A percentile compares a stretch with the other conserved stretches of the same genome.
phyloP scores from a whole-genome alignment of 805 yeast genomes.

The Grigorovia transvaalensis region DNA sequence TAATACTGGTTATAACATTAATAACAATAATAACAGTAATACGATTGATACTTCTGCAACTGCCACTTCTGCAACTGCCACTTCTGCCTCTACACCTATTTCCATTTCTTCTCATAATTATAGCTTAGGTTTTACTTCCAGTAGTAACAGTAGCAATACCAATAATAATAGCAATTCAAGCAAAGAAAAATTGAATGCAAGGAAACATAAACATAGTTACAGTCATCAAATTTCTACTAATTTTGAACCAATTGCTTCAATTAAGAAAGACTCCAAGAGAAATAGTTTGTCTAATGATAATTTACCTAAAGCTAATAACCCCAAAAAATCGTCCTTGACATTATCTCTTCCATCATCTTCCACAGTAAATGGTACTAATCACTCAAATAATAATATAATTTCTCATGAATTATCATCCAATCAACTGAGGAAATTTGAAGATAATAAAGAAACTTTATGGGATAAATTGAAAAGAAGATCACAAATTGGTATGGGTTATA shows the following conservation, averaged over 20 bases:
- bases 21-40: not conserved
- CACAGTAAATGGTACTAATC: not conserved
- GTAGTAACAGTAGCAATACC: not conserved
- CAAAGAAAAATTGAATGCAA: not conserved
- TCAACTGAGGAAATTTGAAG: slow-evolving; percentile 9
- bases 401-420: not conserved
- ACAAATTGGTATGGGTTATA: slow-evolving; percentile 9
- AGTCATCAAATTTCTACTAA: not conserved
- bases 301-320: not conserved
- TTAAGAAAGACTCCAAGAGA: not conserved
- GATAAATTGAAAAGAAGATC: slow-evolving; percentile 22
- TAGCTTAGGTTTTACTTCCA: not conserved
- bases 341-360: not conserved
- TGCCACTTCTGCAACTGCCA: not conserved
- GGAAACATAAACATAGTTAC: not conserved
- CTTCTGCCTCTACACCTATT: not conserved
- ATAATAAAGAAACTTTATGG: slow-evolving; percentile 23
- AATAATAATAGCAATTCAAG: not conserved
- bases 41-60: not conserved
- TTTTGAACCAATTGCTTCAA: not conserved
- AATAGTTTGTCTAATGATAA: slow-evolving; percentile 3
- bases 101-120: slow-evolving; percentile 2
- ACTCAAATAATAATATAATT: slow-evolving; percentile 5
- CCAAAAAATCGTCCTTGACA: not conserved
- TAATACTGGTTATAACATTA: not conserved